Evolutionary conservation across 495 filamentous ascomycete genomes (phyloP), one percentile per base, ranked within the genome.

Genomic region (Aspergillus baeticus): DNA sequence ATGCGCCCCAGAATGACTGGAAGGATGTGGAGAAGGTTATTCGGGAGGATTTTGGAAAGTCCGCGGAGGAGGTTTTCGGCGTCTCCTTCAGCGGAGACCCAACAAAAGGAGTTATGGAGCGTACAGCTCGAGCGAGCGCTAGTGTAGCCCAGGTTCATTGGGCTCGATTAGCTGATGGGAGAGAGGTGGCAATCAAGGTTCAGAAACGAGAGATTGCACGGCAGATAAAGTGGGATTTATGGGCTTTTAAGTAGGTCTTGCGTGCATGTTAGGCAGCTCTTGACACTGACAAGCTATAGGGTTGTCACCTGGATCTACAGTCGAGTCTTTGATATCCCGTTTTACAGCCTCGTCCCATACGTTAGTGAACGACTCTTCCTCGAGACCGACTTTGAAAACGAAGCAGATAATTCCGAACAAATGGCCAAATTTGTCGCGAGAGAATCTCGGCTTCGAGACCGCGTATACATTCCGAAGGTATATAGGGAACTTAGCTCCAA

Each of bases 111-210:
- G 72, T 93, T 21, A 95, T 97, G 89, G 93, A 97, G 75, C 81
- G 87, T 26, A 87, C 76, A 51, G 93, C 94, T 2, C 78, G 90
- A 53, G 94, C 94, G 0, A 92, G 88, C 55, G 94, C 94, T 6
- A 92, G 87, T 64, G 92, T 98, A 0, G 94, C 94, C 11, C 94
- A 98, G 73, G 94, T 98, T 0, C 94, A 98, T 66, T 96, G 92
- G 90, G 93, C 94, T 23, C 73, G 89, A 48, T 62, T 98, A 51
- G 67, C 78, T 7, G 91, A 96, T 73, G 93, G 93, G 0, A 80
- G 88, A 37, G 90, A 96, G 78, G 88, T 97, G 17, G 94, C 94
- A 0, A 81, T 98, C 60, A 98, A 98, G 77, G 86, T 98, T 22
- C 94, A 98, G 79, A 98, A 98, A 73, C 83, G 84, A 22, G 95